Base-by-base conservation (phyloP, 2,329 filamentous ascomycete genomes). In the Diplodia intermedia region DNA sequence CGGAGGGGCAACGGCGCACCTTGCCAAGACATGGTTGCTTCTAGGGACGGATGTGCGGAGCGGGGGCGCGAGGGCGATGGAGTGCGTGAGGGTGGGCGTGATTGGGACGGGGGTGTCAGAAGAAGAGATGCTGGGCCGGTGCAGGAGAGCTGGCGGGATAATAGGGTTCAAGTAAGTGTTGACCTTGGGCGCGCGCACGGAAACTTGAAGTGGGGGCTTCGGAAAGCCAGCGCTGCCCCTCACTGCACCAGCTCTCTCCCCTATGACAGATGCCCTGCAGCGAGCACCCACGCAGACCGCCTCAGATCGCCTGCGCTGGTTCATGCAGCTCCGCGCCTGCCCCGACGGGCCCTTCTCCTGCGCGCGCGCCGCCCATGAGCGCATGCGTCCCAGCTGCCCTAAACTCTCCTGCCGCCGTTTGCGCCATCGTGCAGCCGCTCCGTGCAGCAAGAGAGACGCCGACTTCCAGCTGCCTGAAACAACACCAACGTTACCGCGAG, bases 1-100 rank as follows among this genome's bases (percentile, higher is more conserved):
- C n/a, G 65, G 63, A 67, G 49, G 40, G 60, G 70, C 65, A 67
- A 68, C 69, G 72, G 70, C 76, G 72, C 69, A 80, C 79, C 78
- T 80, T 80, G 78, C 79, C 79, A 80, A 77, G 79, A 80, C 79
- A 80, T 80, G 74, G 50, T 73, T 79, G 71, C 18, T 49, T n/a
- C 12, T 61, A 56, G 68, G 68, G 50, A 43, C 12, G 52, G 18
- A 11, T 53, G 36, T 26, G 63, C 14, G 63, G 43, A 67, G 38
- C 56, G 68, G 49, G 38, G 65, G 60, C 29, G 38, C 12, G 20
- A 31, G 20, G n/a, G 54, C 65, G 29, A 54, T 66, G 62, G 63
- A 68, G 62, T 69, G 55, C 57, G 67, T 56, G 68, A 66, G 61
- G 68, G 55, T 70, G 68, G 69, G 69, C 70, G 69, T 61, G 71